Evolutionary conservation across 495 filamentous ascomycete species (phyloP).

Genomic region (Thozetella sp.): DNA sequence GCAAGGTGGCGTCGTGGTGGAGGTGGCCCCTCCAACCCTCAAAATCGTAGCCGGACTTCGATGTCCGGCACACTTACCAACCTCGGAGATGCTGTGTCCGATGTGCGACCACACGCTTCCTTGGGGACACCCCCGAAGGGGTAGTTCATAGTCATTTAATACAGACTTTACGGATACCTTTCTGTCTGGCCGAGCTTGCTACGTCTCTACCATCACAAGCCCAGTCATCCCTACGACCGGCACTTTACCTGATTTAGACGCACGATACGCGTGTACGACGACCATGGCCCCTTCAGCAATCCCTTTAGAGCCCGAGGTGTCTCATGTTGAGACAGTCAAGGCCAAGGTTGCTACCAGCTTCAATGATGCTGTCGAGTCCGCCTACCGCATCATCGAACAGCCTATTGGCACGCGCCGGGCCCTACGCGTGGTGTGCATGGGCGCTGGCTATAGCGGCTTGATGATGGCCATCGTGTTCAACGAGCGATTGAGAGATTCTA

Average conservation of each 20-base stretch:
- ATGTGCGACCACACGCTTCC: too few relatives aligned
- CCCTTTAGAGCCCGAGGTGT: not conserved
- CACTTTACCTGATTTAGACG: too few relatives aligned
- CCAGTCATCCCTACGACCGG: too few relatives aligned
- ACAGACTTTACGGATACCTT: not conserved
- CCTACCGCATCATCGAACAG: not conserved
- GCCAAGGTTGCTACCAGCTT: not conserved
- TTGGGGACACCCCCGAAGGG: not conserved
- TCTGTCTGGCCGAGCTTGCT: not conserved
- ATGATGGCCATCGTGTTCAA: slow-evolving; percentile 22
- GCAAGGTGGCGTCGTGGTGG: too few relatives aligned
- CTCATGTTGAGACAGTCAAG: not conserved
- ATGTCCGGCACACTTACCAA: too few relatives aligned
- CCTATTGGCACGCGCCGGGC: not conserved
- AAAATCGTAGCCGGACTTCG: too few relatives aligned
- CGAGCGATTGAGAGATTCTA: not conserved
- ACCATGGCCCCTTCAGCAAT: not conserved
- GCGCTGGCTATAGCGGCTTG: slow-evolving; percentile 21
- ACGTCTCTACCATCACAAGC: too few relatives aligned
- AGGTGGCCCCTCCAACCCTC: too few relatives aligned
- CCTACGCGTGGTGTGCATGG: slow-evolving; percentile 5
- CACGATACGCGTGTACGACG: too few relatives aligned
- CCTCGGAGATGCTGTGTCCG: too few relatives aligned
- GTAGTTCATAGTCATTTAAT: not conserved
- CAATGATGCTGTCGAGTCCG: not conserved